Conservation (phyloP, 1,139 yeast genomes). For the Trichomonascaceae sp. region DNA sequence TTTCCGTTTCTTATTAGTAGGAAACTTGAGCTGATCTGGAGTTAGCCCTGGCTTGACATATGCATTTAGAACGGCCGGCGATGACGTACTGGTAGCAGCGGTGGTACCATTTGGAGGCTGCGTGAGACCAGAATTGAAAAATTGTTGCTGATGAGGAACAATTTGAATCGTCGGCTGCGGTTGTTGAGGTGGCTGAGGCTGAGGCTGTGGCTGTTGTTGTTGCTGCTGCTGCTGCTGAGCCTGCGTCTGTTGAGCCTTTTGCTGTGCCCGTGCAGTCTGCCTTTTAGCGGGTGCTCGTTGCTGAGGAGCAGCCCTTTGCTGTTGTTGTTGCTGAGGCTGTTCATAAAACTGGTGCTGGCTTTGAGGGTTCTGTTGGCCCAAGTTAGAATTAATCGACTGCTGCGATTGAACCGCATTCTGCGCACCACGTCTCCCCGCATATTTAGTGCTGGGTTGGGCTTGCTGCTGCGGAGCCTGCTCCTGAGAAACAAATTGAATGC, state of each 20-base stretch:
- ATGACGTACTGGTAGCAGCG: conserved; percentile 8
- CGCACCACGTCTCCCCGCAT: background rate
- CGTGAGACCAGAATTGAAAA: background rate
- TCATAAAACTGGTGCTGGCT: conserved; percentile 7
- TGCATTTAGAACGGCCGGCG: conserved; percentile 26
- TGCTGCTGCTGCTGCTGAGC: conserved; percentile 9
- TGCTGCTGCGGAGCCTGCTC: conserved; percentile 1
- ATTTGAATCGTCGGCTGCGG: conserved; percentile 6
- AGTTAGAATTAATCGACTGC: background rate
- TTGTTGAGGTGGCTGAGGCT: conserved; percentile 1
- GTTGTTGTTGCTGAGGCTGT: conserved; percentile 12
- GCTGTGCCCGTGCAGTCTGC: background rate
- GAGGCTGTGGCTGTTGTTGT: no score
- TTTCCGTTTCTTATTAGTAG: conserved; percentile 26
- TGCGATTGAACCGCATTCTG: background rate
- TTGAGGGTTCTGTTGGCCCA: conserved; percentile 1
- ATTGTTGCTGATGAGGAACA: conserved; percentile 9
- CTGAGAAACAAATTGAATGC: background rate
- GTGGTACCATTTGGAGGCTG: background rate
- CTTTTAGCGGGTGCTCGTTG: conserved; percentile 7
- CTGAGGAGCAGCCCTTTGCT: conserved; percentile 10
- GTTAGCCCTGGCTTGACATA: conserved; percentile 26
- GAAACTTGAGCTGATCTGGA: conserved; percentile 28
- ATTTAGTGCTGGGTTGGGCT: background rate
- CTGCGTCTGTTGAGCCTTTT: conserved; percentile 7